Conservation (phyloP, 2,329 filamentous ascomycete species). For the Aplosporella prunicola region DNA sequence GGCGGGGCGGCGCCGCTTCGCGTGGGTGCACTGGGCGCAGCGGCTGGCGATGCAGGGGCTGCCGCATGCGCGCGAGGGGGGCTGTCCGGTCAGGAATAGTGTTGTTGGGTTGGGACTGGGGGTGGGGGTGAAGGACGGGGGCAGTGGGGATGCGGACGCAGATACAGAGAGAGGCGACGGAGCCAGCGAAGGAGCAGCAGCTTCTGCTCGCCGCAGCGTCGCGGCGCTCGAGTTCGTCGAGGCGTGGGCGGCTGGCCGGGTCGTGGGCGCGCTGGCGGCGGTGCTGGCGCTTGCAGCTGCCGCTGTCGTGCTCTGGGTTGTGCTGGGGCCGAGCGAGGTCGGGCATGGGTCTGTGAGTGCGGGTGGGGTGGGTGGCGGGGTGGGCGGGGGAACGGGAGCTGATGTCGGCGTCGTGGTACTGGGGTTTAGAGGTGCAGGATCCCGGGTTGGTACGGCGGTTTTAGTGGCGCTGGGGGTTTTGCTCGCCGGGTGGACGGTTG, state of each 20-base stretch:
- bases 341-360: slow-evolving; percentile 15
- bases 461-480: slow-evolving; percentile 26
- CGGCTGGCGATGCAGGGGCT: slow-evolving; percentile 18
- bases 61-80: background rate
- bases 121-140: background rate
- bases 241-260: slow-evolving; percentile 22
- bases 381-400: too few relatives aligned
- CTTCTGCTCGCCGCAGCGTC: slow-evolving; percentile 3
- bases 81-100: background rate
- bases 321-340: slow-evolving; percentile 21
- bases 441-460: slow-evolving; percentile 24
- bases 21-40: slow-evolving; percentile 31
- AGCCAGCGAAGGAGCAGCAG: background rate
- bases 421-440: slow-evolving; percentile 20
- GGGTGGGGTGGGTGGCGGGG: too few relatives aligned
- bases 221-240: slow-evolving; percentile 28
- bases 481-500: slow-evolving; percentile 23
- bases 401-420: slow-evolving; percentile 13
- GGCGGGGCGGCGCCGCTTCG: slow-evolving; percentile 21
- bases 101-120: slow-evolving; percentile 1
- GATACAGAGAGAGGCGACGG: too few relatives aligned
- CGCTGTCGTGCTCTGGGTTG: slow-evolving; percentile 26
- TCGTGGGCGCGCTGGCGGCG: slow-evolving; percentile 19
- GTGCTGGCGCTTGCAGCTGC: slow-evolving; percentile 22
- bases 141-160: background rate